Evolutionary conservation across 805 yeast genomes (phyloP), one percentile per base, ranked within the genome.

Genomic region (Tetrapisispora fleetii): DNA sequence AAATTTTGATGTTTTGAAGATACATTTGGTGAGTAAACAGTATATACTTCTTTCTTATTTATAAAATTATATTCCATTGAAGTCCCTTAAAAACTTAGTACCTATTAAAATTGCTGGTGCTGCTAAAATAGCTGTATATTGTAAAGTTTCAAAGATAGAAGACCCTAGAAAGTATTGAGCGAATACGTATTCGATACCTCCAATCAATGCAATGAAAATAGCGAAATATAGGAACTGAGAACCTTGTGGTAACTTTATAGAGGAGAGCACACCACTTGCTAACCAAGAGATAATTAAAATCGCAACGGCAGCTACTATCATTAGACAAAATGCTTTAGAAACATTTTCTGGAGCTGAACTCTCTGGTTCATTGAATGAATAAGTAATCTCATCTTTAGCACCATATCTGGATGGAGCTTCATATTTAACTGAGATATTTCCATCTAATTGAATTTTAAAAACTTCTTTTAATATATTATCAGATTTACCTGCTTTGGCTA

Each of bases 61-160:
- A 36, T 36, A 36, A 36, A 22, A 6, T 24, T 41, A 41, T 32
- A 41, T 38, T 24, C 18, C 54, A 30, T 48, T 60, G 59, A 53
- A 73, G 48, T 66, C 71, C 59, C 82, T 73, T 57, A 86, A 73
- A 17, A 81, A 83, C 55, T 78, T 76, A n/a, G 84, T 73, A 14
- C 93, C 93, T 46, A 79, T 65, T 59, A 75, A 73, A 38, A 84
- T 60, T 30, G 81, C 69, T 33, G 83, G 73, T 1, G 79, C 71
- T 4, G 75, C 76, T 48, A 83, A 65, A 21, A 79, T 57, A 17
- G 56, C 53, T 14, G 59, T 51, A 35, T 49, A 52, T 18, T 55
- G 40, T 37, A 67, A 43, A 16, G 68, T 61, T 4, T 58, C 63
- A 39, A 67, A 67, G 21, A 67, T 67, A 19, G 62, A 54, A 11